Conservation (phyloP, 164 flowering plant species). For the Aristolochia contorta region DNA sequence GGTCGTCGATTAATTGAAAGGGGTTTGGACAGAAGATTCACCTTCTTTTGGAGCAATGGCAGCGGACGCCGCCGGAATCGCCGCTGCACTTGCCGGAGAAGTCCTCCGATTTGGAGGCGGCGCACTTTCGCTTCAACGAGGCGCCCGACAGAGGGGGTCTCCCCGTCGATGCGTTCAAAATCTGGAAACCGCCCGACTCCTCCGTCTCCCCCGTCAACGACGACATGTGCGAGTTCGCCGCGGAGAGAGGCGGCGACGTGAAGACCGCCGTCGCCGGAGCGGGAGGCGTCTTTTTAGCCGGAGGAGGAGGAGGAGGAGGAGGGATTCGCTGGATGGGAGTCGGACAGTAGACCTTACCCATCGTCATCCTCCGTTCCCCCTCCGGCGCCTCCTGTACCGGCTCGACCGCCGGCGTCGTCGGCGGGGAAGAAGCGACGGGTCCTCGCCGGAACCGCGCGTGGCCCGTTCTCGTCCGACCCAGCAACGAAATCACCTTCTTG, state of each 20-base stretch:
- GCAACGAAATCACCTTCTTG: slow-evolving; percentile 66
- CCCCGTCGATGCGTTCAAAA: slow-evolving; percentile 41
- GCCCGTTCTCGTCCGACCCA: slow-evolving; percentile 73
- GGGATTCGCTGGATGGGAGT: slow-evolving; percentile 64
- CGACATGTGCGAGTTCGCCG: slow-evolving; percentile 38
- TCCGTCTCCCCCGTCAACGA: slow-evolving; percentile 60
- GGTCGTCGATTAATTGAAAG: too few species aligned
- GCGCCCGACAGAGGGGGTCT: slow-evolving; percentile 45
- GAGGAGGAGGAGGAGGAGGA: too few species aligned
- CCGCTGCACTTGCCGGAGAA: slow-evolving; percentile 43
- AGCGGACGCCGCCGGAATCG: slow-evolving; percentile 38
- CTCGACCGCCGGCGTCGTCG: background rate
- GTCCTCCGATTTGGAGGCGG: slow-evolving; percentile 38
- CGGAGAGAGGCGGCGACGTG: slow-evolving; percentile 34
- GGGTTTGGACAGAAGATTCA: slow-evolving; percentile 9
- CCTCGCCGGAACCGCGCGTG: slow-evolving; percentile 89
- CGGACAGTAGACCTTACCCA: slow-evolving; percentile 15
- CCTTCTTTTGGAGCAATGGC: slow-evolving; percentile 92
- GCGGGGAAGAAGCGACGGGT: slow-evolving; percentile 33
- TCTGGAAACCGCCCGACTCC: slow-evolving; percentile 39
- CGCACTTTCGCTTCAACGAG: slow-evolving; percentile 61
- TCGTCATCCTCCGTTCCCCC: background rate
- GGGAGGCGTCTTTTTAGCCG: slow-evolving; percentile 52
- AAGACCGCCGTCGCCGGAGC: slow-evolving; percentile 22
- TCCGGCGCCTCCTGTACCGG: background rate